Base-by-base conservation (phyloP, 768 basidiomycete species). In the Podaxis rugospora region DNA sequence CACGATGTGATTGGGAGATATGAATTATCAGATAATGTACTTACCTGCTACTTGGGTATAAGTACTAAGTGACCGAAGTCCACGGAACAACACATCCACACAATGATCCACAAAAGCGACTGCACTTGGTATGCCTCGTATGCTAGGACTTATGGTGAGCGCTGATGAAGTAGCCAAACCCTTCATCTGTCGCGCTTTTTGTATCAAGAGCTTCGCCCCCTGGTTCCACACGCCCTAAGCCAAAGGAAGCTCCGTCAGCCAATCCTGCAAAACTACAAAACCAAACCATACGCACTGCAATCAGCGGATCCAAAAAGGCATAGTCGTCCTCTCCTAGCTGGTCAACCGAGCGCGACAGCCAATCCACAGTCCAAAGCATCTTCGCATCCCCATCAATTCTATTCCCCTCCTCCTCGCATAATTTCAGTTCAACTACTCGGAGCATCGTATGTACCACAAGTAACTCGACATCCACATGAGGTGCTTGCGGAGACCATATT, bases 161-260 rank as follows among this genome's bases (percentile, higher is more conserved):
- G 27, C 27, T 25, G 57, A 50, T 39, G 57, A 6, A 7, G 40
- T 16, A 44, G 35, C 14, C 4, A 60, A 23, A 23, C 40, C n/a
- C 14, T 53, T 94, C 10, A 87, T 78, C 21, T 76, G 74, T 66
- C 89, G 82, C 16, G 92, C 92, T 52, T 73, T 79, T 32, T 80
- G 77, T 13, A 95, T 76, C 40, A 75, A 78, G 23, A 83, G 84
- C 54, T 75, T 76, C 61, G 87, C 72, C 35, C 59, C 59, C 36
- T 54, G 51, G 42, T 60, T 60, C 59, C 59, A 60, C 18, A 60
- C 59, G 9, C 51, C 59, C 59, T 60, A 46, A 21, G 14, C 13
- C 39, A n/a, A 6, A 44, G 23, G 18, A 18, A 54, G 16, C 18
- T 54, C 27, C 21, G 32, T 21, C 10, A 40, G 6, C 37, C 4